Percentiles rank a stretch among this genome's conserved stretches.
Conservation (phyloP, 495 filamentous ascomycete genomes). For the Astrothelium macrocarpum region DNA sequence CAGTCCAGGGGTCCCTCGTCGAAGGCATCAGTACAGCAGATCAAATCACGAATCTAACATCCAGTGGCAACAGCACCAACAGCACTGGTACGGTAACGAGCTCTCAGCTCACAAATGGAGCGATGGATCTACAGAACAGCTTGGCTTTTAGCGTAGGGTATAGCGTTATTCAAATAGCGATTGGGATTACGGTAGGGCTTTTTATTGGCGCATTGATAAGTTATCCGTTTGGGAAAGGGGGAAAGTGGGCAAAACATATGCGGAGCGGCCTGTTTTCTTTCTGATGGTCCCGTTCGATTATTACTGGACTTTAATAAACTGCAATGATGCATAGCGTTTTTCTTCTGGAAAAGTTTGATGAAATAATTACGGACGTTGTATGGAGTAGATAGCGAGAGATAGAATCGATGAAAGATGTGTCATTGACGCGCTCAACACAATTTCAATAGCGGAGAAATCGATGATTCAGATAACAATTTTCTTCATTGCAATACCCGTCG, state of each 20-base stretch:
- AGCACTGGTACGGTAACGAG: conserved; percentile 27
- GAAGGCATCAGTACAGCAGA: conserved; percentile 69
- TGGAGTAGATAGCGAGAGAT: too few species aligned
- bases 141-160: conserved; percentile 10
- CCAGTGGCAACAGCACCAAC: conserved; percentile 28
- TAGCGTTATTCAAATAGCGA: conserved; percentile 10
- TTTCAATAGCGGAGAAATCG: too few species aligned
- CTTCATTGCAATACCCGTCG: too few species aligned
- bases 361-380: too few species aligned
- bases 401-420: too few species aligned
- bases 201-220: conserved; percentile 12
- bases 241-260: background rate
- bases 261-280: background rate
- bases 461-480: too few species aligned
- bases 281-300: background rate
- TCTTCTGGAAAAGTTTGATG: too few species aligned
- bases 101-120: background rate
- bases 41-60: conserved; percentile 44
- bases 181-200: conserved; percentile 16
- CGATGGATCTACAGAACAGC: conserved; percentile 8
- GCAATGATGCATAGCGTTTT: too few species aligned
- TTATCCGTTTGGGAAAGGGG: conserved; percentile 14
- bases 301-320: too few species aligned
- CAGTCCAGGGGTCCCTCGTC: conserved; percentile 69
- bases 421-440: too few species aligned